Percentiles rank a stretch among this genome's conserved stretches.
Evolutionary conservation across 2,329 filamentous ascomycete genomes (phyloP).

Genomic region (Didymosphaeria variabile): DNA sequence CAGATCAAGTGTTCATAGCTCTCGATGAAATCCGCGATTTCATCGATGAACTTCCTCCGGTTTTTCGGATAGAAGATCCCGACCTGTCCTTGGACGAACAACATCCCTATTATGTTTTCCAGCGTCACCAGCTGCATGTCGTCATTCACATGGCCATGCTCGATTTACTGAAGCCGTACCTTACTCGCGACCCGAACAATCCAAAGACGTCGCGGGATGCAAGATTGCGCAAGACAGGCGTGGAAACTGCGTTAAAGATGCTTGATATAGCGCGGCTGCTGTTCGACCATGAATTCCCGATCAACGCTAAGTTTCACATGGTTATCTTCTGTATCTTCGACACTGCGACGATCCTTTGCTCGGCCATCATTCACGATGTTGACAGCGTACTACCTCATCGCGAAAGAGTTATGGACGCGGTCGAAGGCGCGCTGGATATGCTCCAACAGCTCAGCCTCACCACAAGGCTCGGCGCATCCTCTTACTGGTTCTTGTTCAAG

Average conservation of each 20-base stretch:
- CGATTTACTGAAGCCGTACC: constrained; percentile 57
- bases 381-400: constrained; percentile 53
- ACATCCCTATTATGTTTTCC: constrained; percentile 56
- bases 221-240: constrained; percentile 52
- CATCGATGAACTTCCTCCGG: constrained; percentile 54
- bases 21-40: constrained; percentile 55
- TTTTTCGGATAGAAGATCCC: constrained; percentile 52
- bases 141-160: constrained; percentile 58
- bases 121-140: constrained; percentile 58
- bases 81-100: constrained; percentile 55
- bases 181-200: constrained; percentile 50
- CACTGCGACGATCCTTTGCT: constrained; percentile 61
- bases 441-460: constrained; percentile 40
- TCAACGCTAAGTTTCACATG: constrained; percentile 60
- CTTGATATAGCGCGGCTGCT: constrained; percentile 53
- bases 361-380: constrained; percentile 61
- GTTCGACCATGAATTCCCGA: constrained; percentile 56
- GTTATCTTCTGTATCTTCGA: constrained; percentile 63
- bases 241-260: constrained; percentile 57
- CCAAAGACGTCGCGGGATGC: constrained; percentile 45
- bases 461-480: constrained; percentile 41
- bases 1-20: constrained; percentile 32
- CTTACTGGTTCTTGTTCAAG: constrained; percentile 43
- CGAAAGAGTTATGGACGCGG: constrained; percentile 52
- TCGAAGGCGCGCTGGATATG: constrained; percentile 45